phyloP scores from a whole-genome alignment of 2,329 filamentous ascomycete genomes.

The Acrocalymma vagum region DNA sequence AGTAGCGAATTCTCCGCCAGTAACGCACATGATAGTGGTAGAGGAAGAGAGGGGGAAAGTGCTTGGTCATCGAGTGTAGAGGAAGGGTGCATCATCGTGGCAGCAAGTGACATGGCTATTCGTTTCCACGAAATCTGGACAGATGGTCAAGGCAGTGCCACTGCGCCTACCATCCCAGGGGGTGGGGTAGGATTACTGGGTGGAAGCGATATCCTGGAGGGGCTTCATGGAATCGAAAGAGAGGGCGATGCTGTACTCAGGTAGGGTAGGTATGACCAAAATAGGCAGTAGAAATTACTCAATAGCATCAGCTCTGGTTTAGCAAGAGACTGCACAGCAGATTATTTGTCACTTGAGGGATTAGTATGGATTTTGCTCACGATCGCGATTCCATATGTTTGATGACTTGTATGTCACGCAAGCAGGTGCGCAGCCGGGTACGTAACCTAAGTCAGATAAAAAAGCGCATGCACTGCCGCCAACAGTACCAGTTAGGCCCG shows the following conservation, averaged over 20 bases:
- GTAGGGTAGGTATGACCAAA: no score
- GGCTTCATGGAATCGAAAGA: constrained; percentile 80
- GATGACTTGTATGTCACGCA: no score
- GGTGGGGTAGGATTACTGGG: constrained; percentile 64
- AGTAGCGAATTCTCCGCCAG: constrained; percentile 28
- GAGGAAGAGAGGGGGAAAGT: constrained; percentile 60
- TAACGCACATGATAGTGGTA: constrained; percentile 13
- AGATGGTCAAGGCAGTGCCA: constrained; percentile 58
- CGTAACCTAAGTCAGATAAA: no score
- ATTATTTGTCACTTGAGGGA: no score
- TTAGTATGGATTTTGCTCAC: no score
- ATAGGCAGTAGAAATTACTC: no score
- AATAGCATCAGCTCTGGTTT: no score
- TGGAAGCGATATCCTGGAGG: constrained; percentile 86
- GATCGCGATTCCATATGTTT: no score
- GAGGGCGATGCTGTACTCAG: constrained; percentile 58
- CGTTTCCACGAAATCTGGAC: constrained; percentile 97
- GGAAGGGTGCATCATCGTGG: constrained; percentile 89
- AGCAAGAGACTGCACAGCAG: no score
- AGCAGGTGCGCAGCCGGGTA: no score
- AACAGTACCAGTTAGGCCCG: no score
- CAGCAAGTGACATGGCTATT: constrained; percentile 88
- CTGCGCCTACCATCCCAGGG: constrained; percentile 58
- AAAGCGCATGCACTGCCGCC: no score
- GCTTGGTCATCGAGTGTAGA: constrained; percentile 65